Base-by-base conservation (phyloP, 441 rosid species). In the Euphorbia celastroides region DNA sequence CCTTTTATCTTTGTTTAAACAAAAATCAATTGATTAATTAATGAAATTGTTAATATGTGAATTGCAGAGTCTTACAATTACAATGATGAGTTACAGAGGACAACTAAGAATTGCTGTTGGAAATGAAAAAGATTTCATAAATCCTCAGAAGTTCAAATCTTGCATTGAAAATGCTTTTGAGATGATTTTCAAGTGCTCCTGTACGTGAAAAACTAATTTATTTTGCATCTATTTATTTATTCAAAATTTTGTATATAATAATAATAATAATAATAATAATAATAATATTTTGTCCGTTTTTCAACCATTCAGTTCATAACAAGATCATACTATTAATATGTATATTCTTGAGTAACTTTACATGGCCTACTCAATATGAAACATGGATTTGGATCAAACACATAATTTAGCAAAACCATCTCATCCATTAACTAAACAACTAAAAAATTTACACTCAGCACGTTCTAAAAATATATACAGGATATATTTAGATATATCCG, bases 81-180 rank as follows among this genome's bases (percentile, higher is more conserved):
- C 80, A 23, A 56, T 83, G 60, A 31, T 85, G 32, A 85, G 85
- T 48, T 85, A 85, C 54, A 75, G 36, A 64, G 87, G 87, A 72
- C 64, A 76, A 32, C 67, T 81, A 23, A 81, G 66, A 42, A 31
- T 85, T 54, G 82, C 84, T 0, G 56, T 85, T 20, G 81, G 80
- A 46, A 50, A 74, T 19, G 84, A 85, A 60, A 83, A 75, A 51
- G 82, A 60, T 14, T 81, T 79, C 67, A 66, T 85, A 10, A 82
- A 83, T 62, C 27, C 77, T 23, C 55, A 71, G 5, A 76, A 76
- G 78, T 72, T 81, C 56, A 71, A 64, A 14, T 55, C 79, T n/a
- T 73, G 69, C 70, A 57, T 83, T 19, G 73, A 79, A 20, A 64
- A 50, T 58, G 83, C 89, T 1, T 82, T 82, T 62, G 71, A 62